Base-by-base conservation (phyloP, 2,329 filamentous ascomycete genomes). In the Rhexocercosporidium sp. region DNA sequence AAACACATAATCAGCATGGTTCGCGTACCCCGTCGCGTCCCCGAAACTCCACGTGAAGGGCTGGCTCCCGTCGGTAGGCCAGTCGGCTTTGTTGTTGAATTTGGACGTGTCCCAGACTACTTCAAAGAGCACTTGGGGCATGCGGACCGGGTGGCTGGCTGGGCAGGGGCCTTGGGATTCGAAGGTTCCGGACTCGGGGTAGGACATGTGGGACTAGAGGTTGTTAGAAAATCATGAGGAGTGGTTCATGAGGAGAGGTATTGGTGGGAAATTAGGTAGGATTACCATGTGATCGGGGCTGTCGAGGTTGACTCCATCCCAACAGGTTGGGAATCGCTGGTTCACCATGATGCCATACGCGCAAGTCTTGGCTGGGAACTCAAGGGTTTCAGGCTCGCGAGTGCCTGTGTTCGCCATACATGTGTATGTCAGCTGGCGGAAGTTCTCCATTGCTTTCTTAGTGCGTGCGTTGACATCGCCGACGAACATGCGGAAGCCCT, bases 1-100 rank as follows among this genome's bases (percentile, higher is more conserved):
- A 73, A 85, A 85, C 69, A 85, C 75, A 73, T 85, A 85, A 75
- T 85, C 83, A 27, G 82, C 83, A 74, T 85, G 82, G 22, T 82
- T 83, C 4, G 82, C 82, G 27, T 81, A 78, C 34, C 83, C 83
- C 44, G 80, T 80, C 75, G 74, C 77, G 80, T 82, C 80, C 79
- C 82, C 69, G 62, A 65, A 73, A 71, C 76, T 80, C 76, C 82
- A 82, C 65, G 81, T 74, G 73, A 81, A 82, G 3, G 80, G 80
- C 69, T 80, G 80, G 27, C 75, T 78, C 67, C 80, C 81, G 76
- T 81, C 78, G 61, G 77, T 77, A 65, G 80, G 80, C 82, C 81
- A 81, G 67, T 78, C 77, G 74, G 76, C 49, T 27, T 53, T 73
- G 78, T 84, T 77, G 69, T 78, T 75, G 73, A 82, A 82, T 66